phyloP scores from a whole-genome alignment of 169 alveolate genomes.

The Cryptosporidium ubiquitum region DNA sequence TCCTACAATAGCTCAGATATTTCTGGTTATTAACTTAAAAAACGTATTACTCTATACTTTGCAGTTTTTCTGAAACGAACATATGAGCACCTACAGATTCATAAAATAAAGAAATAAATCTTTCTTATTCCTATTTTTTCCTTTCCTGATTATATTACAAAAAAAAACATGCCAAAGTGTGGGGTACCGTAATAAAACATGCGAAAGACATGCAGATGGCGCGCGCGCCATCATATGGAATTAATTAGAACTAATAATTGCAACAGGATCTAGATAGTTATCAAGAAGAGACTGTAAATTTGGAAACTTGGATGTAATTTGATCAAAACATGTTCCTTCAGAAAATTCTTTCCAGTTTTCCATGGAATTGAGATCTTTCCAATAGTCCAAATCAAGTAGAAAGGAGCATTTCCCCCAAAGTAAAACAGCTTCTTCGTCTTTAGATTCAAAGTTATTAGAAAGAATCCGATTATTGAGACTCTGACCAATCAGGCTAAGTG shows the following conservation, averaged over 20 bases:
- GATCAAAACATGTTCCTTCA: slow-evolving; percentile 45
- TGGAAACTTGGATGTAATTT: slow-evolving; percentile 40
- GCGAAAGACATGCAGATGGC: background rate
- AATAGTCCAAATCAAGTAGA: slow-evolving; percentile 36
- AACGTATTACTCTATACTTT: too few species aligned
- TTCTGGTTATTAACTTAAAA: too few species aligned
- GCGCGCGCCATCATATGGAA: background rate
- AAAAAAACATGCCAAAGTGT: slow-evolving; percentile 11
- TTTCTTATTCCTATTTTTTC: background rate
- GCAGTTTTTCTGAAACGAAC: background rate
- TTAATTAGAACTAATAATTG: background rate
- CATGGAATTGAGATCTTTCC: background rate
- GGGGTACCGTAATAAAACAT: slow-evolving; percentile 17
- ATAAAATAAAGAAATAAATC: background rate
- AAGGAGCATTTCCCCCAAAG: slow-evolving; percentile 63
- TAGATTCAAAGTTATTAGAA: background rate
- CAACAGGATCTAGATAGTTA: slow-evolving; percentile 3
- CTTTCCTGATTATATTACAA: background rate
- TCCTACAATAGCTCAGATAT: background rate
- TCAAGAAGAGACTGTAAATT: background rate
- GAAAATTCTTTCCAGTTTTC: background rate
- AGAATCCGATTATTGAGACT: background rate
- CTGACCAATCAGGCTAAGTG: slow-evolving; percentile 19
- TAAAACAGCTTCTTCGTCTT: background rate
- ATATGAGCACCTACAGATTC: background rate